These are phyloP conservation scores for Flaveria trinervia DNA, from an alignment of 129 eudicot genomes.

Conservation along the genomic window DNA sequence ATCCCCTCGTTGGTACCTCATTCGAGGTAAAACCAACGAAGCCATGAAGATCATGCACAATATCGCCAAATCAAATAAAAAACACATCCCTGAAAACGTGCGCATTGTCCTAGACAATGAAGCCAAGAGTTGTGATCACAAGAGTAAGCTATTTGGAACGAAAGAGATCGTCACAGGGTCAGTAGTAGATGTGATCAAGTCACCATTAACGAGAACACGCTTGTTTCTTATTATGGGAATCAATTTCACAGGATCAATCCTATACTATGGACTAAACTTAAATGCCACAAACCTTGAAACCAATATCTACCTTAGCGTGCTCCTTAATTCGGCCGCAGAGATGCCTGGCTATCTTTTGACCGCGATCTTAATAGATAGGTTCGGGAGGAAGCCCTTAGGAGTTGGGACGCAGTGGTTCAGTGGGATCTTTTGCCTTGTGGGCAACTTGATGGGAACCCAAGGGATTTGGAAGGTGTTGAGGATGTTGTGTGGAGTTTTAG, in stretches of 20 bases:
- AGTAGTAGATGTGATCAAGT: slow-evolving; percentile 57
- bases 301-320: slow-evolving; percentile 66
- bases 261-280: slow-evolving; percentile 76
- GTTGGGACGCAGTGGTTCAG: slow-evolving; percentile 86
- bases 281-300: slow-evolving; percentile 81
- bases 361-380: slow-evolving; percentile 57
- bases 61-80: slow-evolving; percentile 62
- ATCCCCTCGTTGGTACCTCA: slow-evolving; percentile 89
- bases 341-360: slow-evolving; percentile 80
- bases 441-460: slow-evolving; percentile 41
- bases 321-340: slow-evolving; percentile 68
- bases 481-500: slow-evolving; percentile 72
- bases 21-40: slow-evolving; percentile 48
- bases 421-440: slow-evolving; percentile 63
- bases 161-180: slow-evolving; percentile 45
- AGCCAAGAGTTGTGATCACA: neutral
- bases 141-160: slow-evolving; percentile 1
- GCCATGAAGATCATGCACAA: slow-evolving; percentile 71
- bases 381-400: slow-evolving; percentile 79
- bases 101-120: slow-evolving; percentile 57
- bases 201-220: slow-evolving; percentile 57
- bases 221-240: slow-evolving; percentile 56
- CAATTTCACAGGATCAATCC: slow-evolving; percentile 62
- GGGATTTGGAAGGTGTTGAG: slow-evolving; percentile 54
- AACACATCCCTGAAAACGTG: slow-evolving; percentile 49